A percentile compares a stretch with the other conserved stretches of the same genome.
These are phyloP conservation scores for Catunica adiposa DNA, from an alignment of 2,329 filamentous ascomycete genomes.

Conservation along the genomic window DNA sequence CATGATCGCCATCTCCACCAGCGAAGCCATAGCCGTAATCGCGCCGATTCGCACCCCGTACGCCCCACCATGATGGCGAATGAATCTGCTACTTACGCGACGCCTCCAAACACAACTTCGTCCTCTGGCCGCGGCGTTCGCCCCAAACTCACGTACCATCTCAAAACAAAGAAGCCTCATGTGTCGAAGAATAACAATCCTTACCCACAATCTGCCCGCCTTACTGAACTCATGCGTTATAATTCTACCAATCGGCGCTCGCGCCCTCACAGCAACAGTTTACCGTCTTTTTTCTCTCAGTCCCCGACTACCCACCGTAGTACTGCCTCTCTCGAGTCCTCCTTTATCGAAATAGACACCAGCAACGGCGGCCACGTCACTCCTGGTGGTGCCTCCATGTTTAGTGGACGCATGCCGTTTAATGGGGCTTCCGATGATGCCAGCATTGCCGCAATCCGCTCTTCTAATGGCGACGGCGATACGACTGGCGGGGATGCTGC, in stretches of 20 bases:
- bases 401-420: constrained; percentile 23
- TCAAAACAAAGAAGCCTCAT: constrained; percentile 24
- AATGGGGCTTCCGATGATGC: constrained; percentile 23
- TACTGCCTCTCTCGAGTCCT: constrained; percentile 9
- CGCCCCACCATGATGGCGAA: neutral
- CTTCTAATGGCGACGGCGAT: neutral
- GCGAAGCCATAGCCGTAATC: constrained; percentile 8
- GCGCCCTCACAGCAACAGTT: constrained; percentile 10
- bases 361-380: constrained; percentile 15
- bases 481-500: constrained; percentile 7
- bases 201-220: constrained; percentile 66
- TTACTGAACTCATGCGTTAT: constrained; percentile 18
- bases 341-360: constrained; percentile 12
- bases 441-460: neutral
- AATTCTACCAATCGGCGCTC: neutral
- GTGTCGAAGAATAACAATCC: constrained; percentile 63
- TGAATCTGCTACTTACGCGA: neutral
- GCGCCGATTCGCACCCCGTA: constrained; percentile 8
- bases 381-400: constrained; percentile 36
- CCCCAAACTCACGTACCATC: constrained; percentile 5
- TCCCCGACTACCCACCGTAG: constrained; percentile 9
- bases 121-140: neutral
- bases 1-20: constrained; percentile 1
- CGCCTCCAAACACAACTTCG: constrained; percentile 2
- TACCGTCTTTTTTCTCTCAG: constrained; percentile 12